These are phyloP conservation scores for Tylopilus cervinicoccineus DNA, from an alignment of 768 basidiomycete genomes.

Conservation along the genomic window DNA sequence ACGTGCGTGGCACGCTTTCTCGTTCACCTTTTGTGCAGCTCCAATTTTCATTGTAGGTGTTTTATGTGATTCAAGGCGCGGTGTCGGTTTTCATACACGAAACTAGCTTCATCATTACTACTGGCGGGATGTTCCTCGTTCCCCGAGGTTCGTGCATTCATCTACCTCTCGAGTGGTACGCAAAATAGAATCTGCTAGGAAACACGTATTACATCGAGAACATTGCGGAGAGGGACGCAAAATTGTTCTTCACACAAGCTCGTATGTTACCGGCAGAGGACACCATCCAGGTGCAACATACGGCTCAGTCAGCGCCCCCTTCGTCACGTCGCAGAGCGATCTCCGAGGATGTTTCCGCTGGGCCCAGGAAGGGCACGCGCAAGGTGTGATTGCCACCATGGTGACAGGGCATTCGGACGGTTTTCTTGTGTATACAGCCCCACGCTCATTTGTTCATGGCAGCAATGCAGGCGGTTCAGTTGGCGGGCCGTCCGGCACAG, in stretches of 20 bases:
- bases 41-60: constrained; percentile 41
- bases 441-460: background rate
- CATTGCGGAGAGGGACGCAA: constrained; percentile 72
- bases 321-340: constrained; percentile 24
- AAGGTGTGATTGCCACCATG: constrained; percentile 10
- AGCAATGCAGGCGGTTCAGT: background rate
- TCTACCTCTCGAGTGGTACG: background rate
- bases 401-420: background rate
- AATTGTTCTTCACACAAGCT: constrained; percentile 91
- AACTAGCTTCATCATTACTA: constrained; percentile 69
- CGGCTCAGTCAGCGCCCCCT: constrained; percentile 29
- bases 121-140: constrained; percentile 86
- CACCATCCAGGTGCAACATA: constrained; percentile 19
- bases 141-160: constrained; percentile 66
- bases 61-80: constrained; percentile 84
- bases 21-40: background rate
- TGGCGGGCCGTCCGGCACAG: too few species aligned
- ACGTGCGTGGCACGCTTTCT: constrained; percentile 47
- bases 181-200: constrained; percentile 41
- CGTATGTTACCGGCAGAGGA: constrained; percentile 43
- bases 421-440: too few species aligned
- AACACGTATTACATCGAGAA: constrained; percentile 92
- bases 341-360: constrained; percentile 22
- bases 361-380: constrained; percentile 11
- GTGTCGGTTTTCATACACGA: constrained; percentile 83